phyloP scores from a whole-genome alignment of 441 rosid genomes.

The Viola pubescens region DNA sequence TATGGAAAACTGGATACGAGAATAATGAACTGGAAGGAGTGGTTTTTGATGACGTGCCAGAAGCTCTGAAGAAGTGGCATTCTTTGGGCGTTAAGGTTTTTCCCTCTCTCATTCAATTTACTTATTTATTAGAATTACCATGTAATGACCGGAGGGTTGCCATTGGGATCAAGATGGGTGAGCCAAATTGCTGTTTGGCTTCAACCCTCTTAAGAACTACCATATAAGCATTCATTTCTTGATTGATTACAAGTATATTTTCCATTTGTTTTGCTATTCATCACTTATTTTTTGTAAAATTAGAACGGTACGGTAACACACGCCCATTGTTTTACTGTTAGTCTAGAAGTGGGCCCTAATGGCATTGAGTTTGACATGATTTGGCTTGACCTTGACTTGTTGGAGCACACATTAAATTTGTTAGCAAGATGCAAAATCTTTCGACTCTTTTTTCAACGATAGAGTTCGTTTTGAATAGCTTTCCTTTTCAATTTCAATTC shows the following conservation, averaged over 20 bases:
- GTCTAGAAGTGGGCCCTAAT: background rate
- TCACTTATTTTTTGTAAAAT: no score
- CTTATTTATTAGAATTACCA: background rate
- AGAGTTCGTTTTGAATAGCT: no score
- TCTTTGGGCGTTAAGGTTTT: slow-evolving; percentile 69
- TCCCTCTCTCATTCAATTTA: background rate
- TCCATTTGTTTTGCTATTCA: no score
- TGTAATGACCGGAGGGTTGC: no score
- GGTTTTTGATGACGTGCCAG: slow-evolving; percentile 80
- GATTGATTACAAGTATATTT: slow-evolving; percentile 1
- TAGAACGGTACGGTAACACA: no score
- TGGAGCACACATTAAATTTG: background rate
- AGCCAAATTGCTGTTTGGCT: background rate
- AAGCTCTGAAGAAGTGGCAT: slow-evolving; percentile 82
- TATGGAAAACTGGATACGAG: slow-evolving; percentile 84
- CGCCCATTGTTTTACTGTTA: background rate
- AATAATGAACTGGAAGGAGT: slow-evolving; percentile 62
- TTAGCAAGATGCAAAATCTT: background rate
- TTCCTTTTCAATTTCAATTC: no score
- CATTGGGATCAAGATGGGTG: no score
- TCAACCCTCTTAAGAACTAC: background rate
- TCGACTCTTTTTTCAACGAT: no score
- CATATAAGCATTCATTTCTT: background rate
- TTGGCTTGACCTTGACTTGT: background rate
- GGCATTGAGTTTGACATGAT: background rate